Conservation (phyloP, 1,284 basidiomycete genomes). For the Singerocomus inundabilis region DNA sequence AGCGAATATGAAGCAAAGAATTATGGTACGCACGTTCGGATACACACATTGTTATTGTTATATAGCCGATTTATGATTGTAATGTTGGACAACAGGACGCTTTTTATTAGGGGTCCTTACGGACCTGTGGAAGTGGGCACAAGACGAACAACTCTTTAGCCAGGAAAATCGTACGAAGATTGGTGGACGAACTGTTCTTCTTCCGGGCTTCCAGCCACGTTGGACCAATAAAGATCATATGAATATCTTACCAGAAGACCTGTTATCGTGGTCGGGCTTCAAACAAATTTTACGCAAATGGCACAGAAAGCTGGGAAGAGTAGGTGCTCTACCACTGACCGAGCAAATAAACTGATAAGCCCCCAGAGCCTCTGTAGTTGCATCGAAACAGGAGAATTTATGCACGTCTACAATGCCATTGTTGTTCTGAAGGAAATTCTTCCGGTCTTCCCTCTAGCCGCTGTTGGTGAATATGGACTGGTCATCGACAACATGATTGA, state of each 20-base stretch:
- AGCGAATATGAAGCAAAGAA: conserved; percentile 97
- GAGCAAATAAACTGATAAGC: conserved; percentile 1
- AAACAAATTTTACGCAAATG: conserved; percentile 76
- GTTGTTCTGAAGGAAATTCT: conserved; percentile 87
- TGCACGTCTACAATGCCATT: conserved; percentile 93
- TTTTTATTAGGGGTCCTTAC: conserved; percentile 79
- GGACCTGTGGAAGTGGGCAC: conserved; percentile 77
- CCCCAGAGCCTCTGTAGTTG: conserved; percentile 59
- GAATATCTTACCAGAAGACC: conserved; percentile 46
- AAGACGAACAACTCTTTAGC: conserved; percentile 63
- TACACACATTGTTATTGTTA: background rate
- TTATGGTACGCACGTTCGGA: conserved; percentile 59
- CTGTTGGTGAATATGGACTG: conserved; percentile 54
- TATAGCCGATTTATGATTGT: background rate
- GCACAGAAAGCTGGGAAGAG: conserved; percentile 72
- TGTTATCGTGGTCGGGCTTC: conserved; percentile 72
- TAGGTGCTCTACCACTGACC: conserved; percentile 25
- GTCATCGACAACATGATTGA: conserved; percentile 66
- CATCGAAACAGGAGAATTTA: conserved; percentile 80
- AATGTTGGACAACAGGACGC: conserved; percentile 51
- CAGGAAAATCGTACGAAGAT: conserved; percentile 65
- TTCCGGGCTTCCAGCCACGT: conserved; percentile 64
- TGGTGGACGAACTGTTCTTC: conserved; percentile 59
- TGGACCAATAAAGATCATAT: conserved; percentile 46
- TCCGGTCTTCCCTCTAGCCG: conserved; percentile 78